Evolutionary conservation across 768 basidiomycete genomes (phyloP), one percentile per base, ranked within the genome.

Genomic region (Rhodotorula sphaerocarpa): DNA sequence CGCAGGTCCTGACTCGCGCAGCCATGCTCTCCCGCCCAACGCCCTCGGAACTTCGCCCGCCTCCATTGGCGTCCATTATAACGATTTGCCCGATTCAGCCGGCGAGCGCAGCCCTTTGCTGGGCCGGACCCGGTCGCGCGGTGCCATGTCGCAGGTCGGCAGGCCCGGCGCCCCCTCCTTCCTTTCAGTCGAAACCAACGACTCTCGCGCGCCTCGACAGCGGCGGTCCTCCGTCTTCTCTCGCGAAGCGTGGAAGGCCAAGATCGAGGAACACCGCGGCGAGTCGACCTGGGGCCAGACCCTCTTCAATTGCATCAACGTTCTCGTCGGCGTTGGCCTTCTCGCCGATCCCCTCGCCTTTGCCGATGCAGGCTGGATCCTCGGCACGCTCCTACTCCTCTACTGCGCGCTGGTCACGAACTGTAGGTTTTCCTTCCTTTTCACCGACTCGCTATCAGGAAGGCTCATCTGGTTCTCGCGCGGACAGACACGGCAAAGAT

Each of bases 361-460:
- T 71, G 83, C 90, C 1, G 89, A 88, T 70, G 82, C 89, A 3
- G 93, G 92, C 5, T 96, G 92, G 92, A 76, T 85, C 23, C 78
- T 80, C 42, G 92, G 93, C 1, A 85, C 84, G 1, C 11, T 80
- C 30, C 77, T 96, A 21, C 82, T 93, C 60, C 72, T 88, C 16
- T 81, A 82, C 55, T 91, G 90, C 70, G 89, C 86, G 0, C 79
- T 81, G 61, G 75, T 92, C 23, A 86, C 90, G 12, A 93, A 89
- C 73, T 88, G 95, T 75, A 91, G 89, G 89, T 91, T 71, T 59
- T 86, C 81, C 12, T 33, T 20, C 18, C 30, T 9, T 2, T 7
- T 5, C 0, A 53, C 15, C 18, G 20, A 18, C 27, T 25, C 30
- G 51, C 14, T 20, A 1, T 5, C n/a, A 3, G 1, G 20, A 18